Percentiles rank a stretch among this genome's conserved stretches.
Conservation (phyloP, 805 yeast genomes). For the Kuraishia ogatae region DNA sequence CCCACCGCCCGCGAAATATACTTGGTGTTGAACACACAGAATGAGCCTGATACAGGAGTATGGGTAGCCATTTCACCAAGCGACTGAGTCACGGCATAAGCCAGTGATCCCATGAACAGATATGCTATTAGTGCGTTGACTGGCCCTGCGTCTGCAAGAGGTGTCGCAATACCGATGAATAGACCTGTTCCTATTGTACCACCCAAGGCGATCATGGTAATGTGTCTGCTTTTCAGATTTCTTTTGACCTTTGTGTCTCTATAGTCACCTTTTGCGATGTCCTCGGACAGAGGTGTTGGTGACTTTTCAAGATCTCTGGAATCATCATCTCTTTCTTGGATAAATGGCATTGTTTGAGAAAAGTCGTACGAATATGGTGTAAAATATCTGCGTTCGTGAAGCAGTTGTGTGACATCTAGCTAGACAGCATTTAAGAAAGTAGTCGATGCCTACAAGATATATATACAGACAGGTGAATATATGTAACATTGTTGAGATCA, state of each 20-base stretch:
- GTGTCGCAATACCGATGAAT: constrained; percentile 54
- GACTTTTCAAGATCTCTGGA: not conserved
- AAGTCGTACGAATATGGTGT: not conserved
- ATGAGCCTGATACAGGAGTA: constrained; percentile 61
- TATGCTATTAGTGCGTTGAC: constrained; percentile 59
- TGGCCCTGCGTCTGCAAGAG: constrained; percentile 56
- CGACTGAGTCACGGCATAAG: constrained; percentile 58
- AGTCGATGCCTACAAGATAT: not conserved
- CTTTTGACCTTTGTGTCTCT: constrained; percentile 25
- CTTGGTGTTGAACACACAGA: constrained; percentile 60
- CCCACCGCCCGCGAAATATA: constrained; percentile 68
- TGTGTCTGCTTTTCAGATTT: constrained; percentile 55
- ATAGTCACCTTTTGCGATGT: not conserved
- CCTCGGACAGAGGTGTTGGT: not conserved
- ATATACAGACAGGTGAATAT: not conserved
- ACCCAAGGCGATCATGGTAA: constrained; percentile 71
- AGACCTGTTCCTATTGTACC: constrained; percentile 79
- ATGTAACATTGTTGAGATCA: not conserved
- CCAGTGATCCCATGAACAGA: constrained; percentile 56
- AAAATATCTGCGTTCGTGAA: not conserved
- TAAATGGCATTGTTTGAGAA: not conserved
- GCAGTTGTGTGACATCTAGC: not conserved
- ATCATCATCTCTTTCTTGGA: not conserved
- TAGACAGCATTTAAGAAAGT: not conserved
- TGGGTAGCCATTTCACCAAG: constrained; percentile 79